Base-by-base conservation (phyloP, 2,329 filamentous ascomycete genomes). In the Stemphylium beticola region DNA sequence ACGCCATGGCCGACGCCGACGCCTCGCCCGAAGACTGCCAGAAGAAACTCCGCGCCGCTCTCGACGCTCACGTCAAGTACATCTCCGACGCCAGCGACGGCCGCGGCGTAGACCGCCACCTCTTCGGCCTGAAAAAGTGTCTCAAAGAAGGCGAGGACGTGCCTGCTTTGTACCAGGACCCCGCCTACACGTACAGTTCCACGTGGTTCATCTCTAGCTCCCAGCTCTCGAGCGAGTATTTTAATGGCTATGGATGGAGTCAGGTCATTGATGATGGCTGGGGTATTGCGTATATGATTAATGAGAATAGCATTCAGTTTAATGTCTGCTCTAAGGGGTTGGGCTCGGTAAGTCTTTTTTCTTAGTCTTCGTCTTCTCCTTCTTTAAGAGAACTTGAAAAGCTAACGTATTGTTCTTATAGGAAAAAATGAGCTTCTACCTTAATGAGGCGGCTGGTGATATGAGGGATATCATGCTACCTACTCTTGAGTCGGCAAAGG, bases 221-320 rank as follows among this genome's bases (percentile, higher is more conserved):
- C 57, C 96, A 99, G 81, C 81, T 99, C 74, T 95, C 90, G 78
- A 93, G 89, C 31, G 96, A 99, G 81, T 97, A 91, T 82, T 99
- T 98, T 79, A 99, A 99, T 75, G 95, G 96, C 20, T 99, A 99
- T 77, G 95, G 95, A 40, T 99, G 95, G 95, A 95, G 90, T 73
- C 93, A 99, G 81, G 95, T 99, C 47, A 90, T 98, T 50, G 93
- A 98, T 71, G 91, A 89, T 57, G 95, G 95, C 26, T 99, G 95
- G 78, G 95, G 95, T 37, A 96, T 99, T 73, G 95, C 95, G 34
- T 99, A 99, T 76, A 99, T 99, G 95, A 98, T 99, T 76, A 99
- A 99, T 75, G 93, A 98, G 83, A 96, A 97, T 78, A 96, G 92
- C 77, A 84, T 99, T 61, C 95, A 98, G 85, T 98, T 99, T 82